Conservation (phyloP, 495 filamentous ascomycete genomes). For the Penicillium daleae region DNA sequence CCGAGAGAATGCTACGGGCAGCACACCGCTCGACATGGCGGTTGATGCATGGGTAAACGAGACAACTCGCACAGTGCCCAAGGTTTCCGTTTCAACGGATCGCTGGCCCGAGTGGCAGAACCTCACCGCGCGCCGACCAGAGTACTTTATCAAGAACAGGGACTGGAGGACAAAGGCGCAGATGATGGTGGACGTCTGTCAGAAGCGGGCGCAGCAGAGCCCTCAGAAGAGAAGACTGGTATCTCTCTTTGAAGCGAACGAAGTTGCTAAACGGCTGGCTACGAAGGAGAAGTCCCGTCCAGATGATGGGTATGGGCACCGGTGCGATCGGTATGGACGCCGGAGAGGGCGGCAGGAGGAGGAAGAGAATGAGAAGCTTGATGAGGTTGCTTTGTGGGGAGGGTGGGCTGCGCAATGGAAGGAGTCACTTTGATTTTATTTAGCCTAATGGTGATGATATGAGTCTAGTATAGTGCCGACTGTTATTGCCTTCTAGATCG, state of each 20-base stretch:
- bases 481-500: no score
- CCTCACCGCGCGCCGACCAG: constrained; percentile 3
- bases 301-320: neutral
- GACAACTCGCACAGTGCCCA: constrained; percentile 25
- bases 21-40: constrained; percentile 68
- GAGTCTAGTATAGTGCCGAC: neutral
- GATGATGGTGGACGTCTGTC: constrained; percentile 32
- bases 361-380: neutral
- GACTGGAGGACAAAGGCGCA: constrained; percentile 11
- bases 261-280: constrained; percentile 68
- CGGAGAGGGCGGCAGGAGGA: neutral
- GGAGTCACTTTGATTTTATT: neutral
- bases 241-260: constrained; percentile 70
- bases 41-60: constrained; percentile 53
- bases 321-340: neutral
- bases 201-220: constrained; percentile 10
- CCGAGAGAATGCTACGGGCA: constrained; percentile 71
- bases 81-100: constrained; percentile 5
- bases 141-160: constrained; percentile 28
- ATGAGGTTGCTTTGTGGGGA: constrained; percentile 22
- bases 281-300: constrained; percentile 10
- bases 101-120: neutral
- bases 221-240: constrained; percentile 62
- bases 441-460: neutral
- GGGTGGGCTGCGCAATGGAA: constrained; percentile 2